Evolutionary conservation across 768 basidiomycete genomes (phyloP), one percentile per base, ranked within the genome.

Genomic region (Tylopilus sp.): DNA sequence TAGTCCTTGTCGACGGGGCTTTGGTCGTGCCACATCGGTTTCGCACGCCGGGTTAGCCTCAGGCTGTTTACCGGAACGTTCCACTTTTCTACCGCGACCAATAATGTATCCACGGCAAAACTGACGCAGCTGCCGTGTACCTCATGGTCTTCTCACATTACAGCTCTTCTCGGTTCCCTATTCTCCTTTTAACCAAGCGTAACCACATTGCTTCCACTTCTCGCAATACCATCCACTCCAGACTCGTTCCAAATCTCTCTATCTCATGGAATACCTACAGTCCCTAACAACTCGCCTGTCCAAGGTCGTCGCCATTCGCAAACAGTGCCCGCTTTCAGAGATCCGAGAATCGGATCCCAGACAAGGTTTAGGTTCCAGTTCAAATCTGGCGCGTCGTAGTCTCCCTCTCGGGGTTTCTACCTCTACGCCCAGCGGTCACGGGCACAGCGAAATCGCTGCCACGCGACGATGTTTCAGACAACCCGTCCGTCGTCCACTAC

Each of bases 21-120:
- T n/a, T 40, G 36, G 34, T 44, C 30, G 49, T 34, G 30, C 11
- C 49, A 31, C 13, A 17, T 4, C 16, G 25, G 16, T 51, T 53
- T 61, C 59, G 19, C 50, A 60, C 50, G 47, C 49, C 37, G 34
- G 28, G 17, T 29, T 30, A 26, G 2, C 8, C 13, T 33, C n/a
- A 36, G 17, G 19, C 34, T 26, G 21, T 43, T 33, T 19, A 30
- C 54, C 44, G 40, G 42, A 21, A 31, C 31, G 25, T 13, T 43
- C 50, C 44, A 50, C 45, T 47, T n/a, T 42, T 49, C 28, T 26
- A 28, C 29, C 16, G 16, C 36, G 31, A 25, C 54, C 63, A 62
- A 65, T n/a, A n/a, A n/a, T 63, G 60, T 22, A 33, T 52, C 52
- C 53, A 44, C 63, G 13, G 63, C 63, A 26, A 64, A 64, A 48